Evolutionary conservation across 306 rosid species (phyloP).

Genomic region (Citrullus amarus): DNA sequence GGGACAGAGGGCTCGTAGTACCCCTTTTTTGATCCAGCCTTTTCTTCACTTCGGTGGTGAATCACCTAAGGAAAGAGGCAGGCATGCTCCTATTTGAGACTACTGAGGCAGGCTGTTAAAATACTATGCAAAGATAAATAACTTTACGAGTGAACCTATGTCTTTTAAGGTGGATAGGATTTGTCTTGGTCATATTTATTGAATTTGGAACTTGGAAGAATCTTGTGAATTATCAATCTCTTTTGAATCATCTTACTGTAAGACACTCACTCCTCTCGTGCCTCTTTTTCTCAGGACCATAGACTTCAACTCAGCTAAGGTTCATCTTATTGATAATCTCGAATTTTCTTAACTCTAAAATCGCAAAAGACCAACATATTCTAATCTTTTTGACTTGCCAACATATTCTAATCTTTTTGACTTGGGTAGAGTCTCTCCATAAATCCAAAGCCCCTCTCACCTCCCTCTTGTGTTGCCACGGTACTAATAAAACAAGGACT

Average conservation of each 20-base stretch:
- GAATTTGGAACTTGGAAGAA: neutral
- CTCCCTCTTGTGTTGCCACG: neutral
- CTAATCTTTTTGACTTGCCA: neutral
- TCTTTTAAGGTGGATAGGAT: neutral
- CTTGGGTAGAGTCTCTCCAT: neutral
- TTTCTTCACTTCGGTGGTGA: too few relatives aligned
- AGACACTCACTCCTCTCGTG: neutral
- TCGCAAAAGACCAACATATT: neutral
- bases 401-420: neutral
- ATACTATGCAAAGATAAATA: neutral
- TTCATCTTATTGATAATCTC: too few relatives aligned
- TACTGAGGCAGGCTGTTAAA: neutral
- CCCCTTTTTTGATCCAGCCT: too few relatives aligned
- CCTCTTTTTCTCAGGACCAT: conserved; percentile 15
- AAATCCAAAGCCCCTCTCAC: neutral
- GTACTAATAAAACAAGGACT: neutral
- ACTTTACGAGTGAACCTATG: neutral
- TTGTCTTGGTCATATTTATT: neutral
- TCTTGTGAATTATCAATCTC: neutral
- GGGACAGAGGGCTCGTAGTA: too few relatives aligned
- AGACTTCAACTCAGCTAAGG: too few relatives aligned
- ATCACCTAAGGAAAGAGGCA: too few relatives aligned
- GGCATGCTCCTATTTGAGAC: too few relatives aligned
- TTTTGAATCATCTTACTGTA: neutral
- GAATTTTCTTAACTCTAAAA: neutral